These are phyloP conservation scores for Salix purpurea DNA, from an alignment of 345 rosid genomes.

Conservation along the genomic window DNA sequence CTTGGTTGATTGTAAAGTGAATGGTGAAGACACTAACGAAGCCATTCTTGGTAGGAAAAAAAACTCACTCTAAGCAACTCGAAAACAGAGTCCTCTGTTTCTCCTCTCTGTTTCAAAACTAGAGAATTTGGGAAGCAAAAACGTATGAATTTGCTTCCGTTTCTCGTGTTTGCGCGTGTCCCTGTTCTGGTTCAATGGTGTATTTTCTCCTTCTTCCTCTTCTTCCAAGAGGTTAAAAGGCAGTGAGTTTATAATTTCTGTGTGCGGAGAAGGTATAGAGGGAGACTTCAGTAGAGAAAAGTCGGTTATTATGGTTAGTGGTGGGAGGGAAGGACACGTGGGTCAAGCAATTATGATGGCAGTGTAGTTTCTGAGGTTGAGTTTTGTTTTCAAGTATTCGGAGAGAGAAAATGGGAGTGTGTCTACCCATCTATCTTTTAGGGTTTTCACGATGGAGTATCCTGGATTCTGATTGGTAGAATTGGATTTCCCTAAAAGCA, in stretches of 20 bases:
- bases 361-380: conserved; percentile 45
- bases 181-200: not conserved
- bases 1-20: conserved; percentile 58
- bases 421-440: conserved; percentile 32
- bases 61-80: not conserved
- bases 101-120: conserved; percentile 14
- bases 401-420: conserved; percentile 1
- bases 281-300: conserved; percentile 16
- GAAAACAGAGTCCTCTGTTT: conserved; percentile 25
- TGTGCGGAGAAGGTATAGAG: not conserved
- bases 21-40: conserved; percentile 63
- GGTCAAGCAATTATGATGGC: conserved; percentile 26
- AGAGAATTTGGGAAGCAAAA: conserved; percentile 5
- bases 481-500: conserved; percentile 38
- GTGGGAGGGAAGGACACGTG: conserved; percentile 67
- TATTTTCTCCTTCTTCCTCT: conserved; percentile 4
- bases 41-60: conserved; percentile 44
- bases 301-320: conserved; percentile 51
- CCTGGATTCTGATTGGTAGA: conserved; percentile 51
- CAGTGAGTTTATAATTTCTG: conserved; percentile 15
- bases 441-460: conserved; percentile 35
- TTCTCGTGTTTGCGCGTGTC: not conserved
- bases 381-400: conserved; percentile 26
- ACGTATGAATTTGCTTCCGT: not conserved
- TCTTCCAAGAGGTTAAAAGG: not conserved